Evolutionary conservation across 257 asterid species (phyloP), one percentile per base, ranked within the genome.

Genomic region (Plantago ovata): DNA sequence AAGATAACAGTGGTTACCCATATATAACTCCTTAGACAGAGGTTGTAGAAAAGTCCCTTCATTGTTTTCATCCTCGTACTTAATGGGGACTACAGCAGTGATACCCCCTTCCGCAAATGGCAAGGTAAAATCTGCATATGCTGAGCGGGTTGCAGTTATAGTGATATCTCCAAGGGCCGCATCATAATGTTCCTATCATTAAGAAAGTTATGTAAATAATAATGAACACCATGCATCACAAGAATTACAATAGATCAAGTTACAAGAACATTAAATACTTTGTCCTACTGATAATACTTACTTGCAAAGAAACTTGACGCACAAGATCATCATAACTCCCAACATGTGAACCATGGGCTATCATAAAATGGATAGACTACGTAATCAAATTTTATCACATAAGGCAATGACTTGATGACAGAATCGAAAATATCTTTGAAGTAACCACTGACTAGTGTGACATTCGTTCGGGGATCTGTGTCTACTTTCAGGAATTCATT

Each of bases 31-130:
- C 76, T 74, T 69, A 38, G 79, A 74, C 23, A 83, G 62, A 15
- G 92, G 92, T 81, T 78, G 75, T 64, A 67, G 36, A 32, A 78
- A 81, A 1, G 66, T 61, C 79, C 81, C 73, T 41, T 75, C 61
- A 33, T 48, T 73, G 22, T 65, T 68, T 18, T 58, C 65, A 2
- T 54, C 44, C 10, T 58, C 46, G 5, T 62, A 59, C 41, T 59
- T 52, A 1, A 81, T 23, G 3, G 80, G 79, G 7, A 71, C 86
- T 43, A 81, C 67, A 75, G 77, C 71, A 7, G 64, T 49, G 3
- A 75, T 72, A 33, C 86, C 89, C 6, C 82, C 71, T 10, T 81
- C 83, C 1, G 81, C 71, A 33, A 32, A 84, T 6, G 89, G 86
- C 66, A 81, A 59, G 7, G 79, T 75, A 67, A 81, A 84, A 53